phyloP scores from a whole-genome alignment of 176 grass and related monocot genomes.

The Hordeum vulgare region MorexV3_pseudomolecules_assembly NC_058519.1:68528069-68528568 shows the following conservation, averaged over 20 bases:
- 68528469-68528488: slow-evolving; percentile 93
- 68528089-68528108: slow-evolving; percentile 98
- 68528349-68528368: slow-evolving; percentile 97
- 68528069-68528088: slow-evolving; percentile 85
- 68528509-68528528: slow-evolving; percentile 79
- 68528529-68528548: slow-evolving; percentile 84
- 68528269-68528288: slow-evolving; percentile 87
- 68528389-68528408: slow-evolving; percentile 65
- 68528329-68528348: slow-evolving; percentile 91
- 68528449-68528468: slow-evolving; percentile 97
- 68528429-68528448: slow-evolving; percentile 88
- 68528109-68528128: slow-evolving; percentile 99
- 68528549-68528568: slow-evolving; percentile 94
- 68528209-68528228: slow-evolving; percentile 96
- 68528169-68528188: slow-evolving; percentile 81
- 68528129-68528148: slow-evolving; percentile 93
- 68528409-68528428: slow-evolving; percentile 98
- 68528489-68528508: slow-evolving; percentile 90
- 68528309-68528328: slow-evolving; percentile 80
- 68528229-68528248: slow-evolving; percentile 87
- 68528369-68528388: slow-evolving; percentile 84
- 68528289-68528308: slow-evolving; percentile 85
- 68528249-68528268: slow-evolving; percentile 92
- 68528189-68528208: slow-evolving; percentile 92
- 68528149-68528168: slow-evolving; percentile 86